Percentiles rank a stretch among this genome's conserved stretches.
Evolutionary conservation across 768 basidiomycete genomes (phyloP).

Genomic region (Hygrocybe punicea): DNA sequence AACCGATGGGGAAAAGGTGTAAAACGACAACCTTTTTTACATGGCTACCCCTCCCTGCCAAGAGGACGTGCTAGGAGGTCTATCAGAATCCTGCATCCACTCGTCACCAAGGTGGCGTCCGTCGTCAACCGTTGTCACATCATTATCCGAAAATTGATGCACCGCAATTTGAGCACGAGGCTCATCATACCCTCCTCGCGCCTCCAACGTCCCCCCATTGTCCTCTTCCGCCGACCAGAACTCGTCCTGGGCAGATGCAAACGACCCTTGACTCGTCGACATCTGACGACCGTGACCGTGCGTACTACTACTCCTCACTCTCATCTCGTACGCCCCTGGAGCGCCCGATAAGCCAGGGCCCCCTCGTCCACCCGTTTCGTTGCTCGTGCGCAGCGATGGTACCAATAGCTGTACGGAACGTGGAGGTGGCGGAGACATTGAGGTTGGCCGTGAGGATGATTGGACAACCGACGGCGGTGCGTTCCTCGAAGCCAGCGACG

Average conservation of each 20-base stretch:
- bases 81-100: not conserved
- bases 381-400: not conserved
- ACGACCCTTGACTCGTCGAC: slow-evolving; percentile 42
- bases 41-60: slow-evolving; percentile 12
- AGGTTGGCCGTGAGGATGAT: slow-evolving; percentile 25
- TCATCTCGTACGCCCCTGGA: slow-evolving; percentile 40
- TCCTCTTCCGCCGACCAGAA: slow-evolving; percentile 36
- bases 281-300: slow-evolving; percentile 25
- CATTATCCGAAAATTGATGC: not conserved
- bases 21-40: slow-evolving; percentile 1
- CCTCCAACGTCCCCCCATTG: slow-evolving; percentile 23
- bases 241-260: slow-evolving; percentile 45
- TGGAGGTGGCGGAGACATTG: slow-evolving; percentile 16
- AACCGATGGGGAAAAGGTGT: not conserved
- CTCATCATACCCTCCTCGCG: not conserved
- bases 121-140: not conserved
- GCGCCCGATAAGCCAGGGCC: slow-evolving; percentile 1
- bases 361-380: not conserved
- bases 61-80: slow-evolving; percentile 4
- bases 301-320: slow-evolving; percentile 29
- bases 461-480: not conserved
- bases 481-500: not conserved
- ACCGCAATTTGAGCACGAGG: not conserved
- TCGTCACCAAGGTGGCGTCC: not conserved
- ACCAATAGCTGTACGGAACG: slow-evolving; percentile 8